Base-by-base conservation (phyloP, 495 filamentous ascomycete genomes). In the Talaromyces nanjingensis region DNA sequence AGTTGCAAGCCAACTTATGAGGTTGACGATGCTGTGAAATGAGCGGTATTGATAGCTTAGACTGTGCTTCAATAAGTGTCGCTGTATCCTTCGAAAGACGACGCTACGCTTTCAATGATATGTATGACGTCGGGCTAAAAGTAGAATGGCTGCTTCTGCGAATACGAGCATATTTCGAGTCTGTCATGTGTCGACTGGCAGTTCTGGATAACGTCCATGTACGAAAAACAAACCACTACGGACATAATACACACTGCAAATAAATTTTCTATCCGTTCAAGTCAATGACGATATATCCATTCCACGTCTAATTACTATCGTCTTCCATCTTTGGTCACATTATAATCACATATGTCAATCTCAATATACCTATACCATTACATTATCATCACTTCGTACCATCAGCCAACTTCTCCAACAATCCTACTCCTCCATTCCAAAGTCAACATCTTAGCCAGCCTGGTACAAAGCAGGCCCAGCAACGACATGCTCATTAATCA, bases 381-480 rank as follows among this genome's bases (percentile, higher is more conserved):
- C 16, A 49, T 45, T 31, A 16, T 49, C 45, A 49, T 22, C 18
- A 20, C n/a, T 16, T 47, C n/a, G 6, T 49, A 18, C 45, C n/a
- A 18, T 37, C 33, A 49, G 1, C 9, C 47, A 49, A 49, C 16
- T 49, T 8, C 45, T 25, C 22, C 52, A 8, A 24, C 22, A 1
- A 1, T 24, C 22, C 22, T 1, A 24, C 16, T 49, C 45, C 45
- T 25, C 22, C 52, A 3, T 6, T 27, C 7, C 5, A 14, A 33
- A 9, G 9, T 33, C 6, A 16, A 20, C n/a, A 59, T 14, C 47
- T 81, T 83, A 96, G 70, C 91, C 92, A 65, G 90, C 88, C 71
- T 91, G 89, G 72, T 93, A 94, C 42, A 96, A 72, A 25, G 85
- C 89, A 25, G 86, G 84, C 12, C 88, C 74, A 34, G 91, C 91